Percentiles rank a stretch among this genome's conserved stretches.
These are phyloP conservation scores for Ascochyta clinopodiicola DNA, from an alignment of 2,329 filamentous ascomycete genomes.

Conservation along the genomic window DNA sequence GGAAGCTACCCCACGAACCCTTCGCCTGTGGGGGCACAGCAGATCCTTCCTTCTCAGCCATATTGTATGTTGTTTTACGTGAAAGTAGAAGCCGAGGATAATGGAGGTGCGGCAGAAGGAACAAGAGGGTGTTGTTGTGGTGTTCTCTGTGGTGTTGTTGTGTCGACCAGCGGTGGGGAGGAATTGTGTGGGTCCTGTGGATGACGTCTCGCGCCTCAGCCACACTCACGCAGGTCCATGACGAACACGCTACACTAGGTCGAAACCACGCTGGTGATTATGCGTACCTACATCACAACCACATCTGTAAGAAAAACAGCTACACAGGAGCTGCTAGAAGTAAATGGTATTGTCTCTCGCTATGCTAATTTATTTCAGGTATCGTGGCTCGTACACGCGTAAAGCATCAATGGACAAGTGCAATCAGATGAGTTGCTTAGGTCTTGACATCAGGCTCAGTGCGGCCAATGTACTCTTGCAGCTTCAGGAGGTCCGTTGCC, in stretches of 20 bases:
- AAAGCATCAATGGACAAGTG: conserved; percentile 3
- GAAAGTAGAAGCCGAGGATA: neutral
- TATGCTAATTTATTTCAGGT: conserved; percentile 17
- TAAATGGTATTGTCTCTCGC: conserved; percentile 18
- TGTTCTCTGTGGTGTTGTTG: conserved; percentile 7
- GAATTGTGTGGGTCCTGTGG: conserved; percentile 6
- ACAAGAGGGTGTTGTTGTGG: neutral
- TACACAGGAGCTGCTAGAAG: neutral
- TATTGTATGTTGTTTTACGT: conserved; percentile 16
- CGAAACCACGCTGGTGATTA: neutral
- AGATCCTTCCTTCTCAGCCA: conserved; percentile 51
- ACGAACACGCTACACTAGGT: neutral
- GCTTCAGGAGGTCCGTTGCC: conserved; percentile 83
- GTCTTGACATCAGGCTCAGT: conserved; percentile 97
- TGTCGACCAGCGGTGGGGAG: conserved; percentile 14
- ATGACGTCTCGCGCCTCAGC: conserved; percentile 16
- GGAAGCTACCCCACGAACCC: conserved; percentile 57
- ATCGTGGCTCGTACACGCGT: conserved; percentile 19
- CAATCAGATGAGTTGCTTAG: conserved; percentile 54
- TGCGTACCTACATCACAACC: conserved; percentile 2
- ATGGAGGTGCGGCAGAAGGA: neutral
- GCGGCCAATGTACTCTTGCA: conserved; percentile 91
- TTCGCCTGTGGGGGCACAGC: conserved; percentile 56
- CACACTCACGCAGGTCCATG: conserved; percentile 13
- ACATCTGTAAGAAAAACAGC: neutral